Evolutionary conservation across 768 basidiomycete genomes (phyloP), one percentile per base, ranked within the genome.

Genomic region (Agaricus sinodeliciosus): DNA sequence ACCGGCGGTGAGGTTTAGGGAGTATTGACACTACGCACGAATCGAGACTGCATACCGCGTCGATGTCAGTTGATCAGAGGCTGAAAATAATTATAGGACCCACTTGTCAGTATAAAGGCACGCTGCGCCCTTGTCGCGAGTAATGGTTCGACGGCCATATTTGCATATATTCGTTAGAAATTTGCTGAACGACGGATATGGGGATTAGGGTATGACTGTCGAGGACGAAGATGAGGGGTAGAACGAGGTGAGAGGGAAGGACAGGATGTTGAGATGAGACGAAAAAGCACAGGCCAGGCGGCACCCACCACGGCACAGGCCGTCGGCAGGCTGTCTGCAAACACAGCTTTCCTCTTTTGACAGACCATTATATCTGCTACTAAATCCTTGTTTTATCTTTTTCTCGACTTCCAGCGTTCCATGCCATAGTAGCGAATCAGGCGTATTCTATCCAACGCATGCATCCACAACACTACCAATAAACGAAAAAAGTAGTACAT

Each of bases 111-210:
- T 51, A 90, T 80, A 67, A 90, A 91, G 36, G 77, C 79, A 57
- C 74, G 73, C 61, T 91, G 90, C 19, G 89, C 80, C 55, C 78
- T 74, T 12, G 89, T 90, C 16, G 81, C 81, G 49, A 92, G 68
- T 47, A 92, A 75, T 19, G 80, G 79, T 71, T 87, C 84, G 43
- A 82, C 73, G 48, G 82, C 79, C 88, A 90, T 91, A 58, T 56
- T 67, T 42, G 48, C 55, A 26, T 47, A 11, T 7, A 31, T 31
- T 31, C 31, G 31, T 31, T 31, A 31, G 31, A 31, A 31, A 31
- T 2, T 31, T 11, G 31, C 31, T 31, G 31, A 31, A 11, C 2
- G 6, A 31, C 3, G 31, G 31, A 8, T 31, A 31, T 26, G 25
- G 36, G 27, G 51, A 55, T 43, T 56, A 11, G 8, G 3, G 7